phyloP scores from a whole-genome alignment of 225 moss, liverwort and hornwort genomes.

The Antitrichia curtipendula region DNA sequence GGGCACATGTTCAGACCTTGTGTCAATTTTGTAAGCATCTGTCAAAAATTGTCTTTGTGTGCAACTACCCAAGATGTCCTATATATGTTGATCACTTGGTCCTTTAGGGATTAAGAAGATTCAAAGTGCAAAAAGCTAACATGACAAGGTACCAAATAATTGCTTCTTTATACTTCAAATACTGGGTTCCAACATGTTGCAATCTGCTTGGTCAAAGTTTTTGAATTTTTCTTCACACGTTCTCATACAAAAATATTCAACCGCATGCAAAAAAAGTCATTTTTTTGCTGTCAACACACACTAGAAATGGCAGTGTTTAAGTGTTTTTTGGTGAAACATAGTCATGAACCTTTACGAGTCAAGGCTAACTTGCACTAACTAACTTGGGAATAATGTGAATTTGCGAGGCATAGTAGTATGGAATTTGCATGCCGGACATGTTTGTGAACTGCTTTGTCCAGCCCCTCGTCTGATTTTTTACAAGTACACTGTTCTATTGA shows the following conservation, averaged over 20 bases:
- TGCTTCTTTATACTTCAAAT: neutral
- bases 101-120: neutral
- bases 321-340: neutral
- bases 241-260: neutral
- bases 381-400: neutral
- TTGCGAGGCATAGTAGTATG: neutral
- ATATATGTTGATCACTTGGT: neutral
- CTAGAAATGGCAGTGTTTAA: neutral
- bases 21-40: neutral
- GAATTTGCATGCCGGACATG: neutral
- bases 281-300: too few species aligned
- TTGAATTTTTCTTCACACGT: neutral
- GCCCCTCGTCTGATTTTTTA: neutral
- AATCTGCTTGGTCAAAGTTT: neutral
- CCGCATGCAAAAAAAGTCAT: neutral
- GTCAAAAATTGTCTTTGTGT: neutral
- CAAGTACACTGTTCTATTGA: neutral
- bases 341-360: neutral
- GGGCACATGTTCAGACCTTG: neutral
- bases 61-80: fast-evolving
- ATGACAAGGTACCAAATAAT: neutral
- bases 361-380: neutral
- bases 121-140: too few species aligned
- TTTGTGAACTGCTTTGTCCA: neutral
- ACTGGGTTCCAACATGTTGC: fast-evolving